Percentiles rank a stretch among this genome's conserved stretches.
Conservation (phyloP, 495 filamentous ascomycete species). For the Penicillium coprophilum region DNA sequence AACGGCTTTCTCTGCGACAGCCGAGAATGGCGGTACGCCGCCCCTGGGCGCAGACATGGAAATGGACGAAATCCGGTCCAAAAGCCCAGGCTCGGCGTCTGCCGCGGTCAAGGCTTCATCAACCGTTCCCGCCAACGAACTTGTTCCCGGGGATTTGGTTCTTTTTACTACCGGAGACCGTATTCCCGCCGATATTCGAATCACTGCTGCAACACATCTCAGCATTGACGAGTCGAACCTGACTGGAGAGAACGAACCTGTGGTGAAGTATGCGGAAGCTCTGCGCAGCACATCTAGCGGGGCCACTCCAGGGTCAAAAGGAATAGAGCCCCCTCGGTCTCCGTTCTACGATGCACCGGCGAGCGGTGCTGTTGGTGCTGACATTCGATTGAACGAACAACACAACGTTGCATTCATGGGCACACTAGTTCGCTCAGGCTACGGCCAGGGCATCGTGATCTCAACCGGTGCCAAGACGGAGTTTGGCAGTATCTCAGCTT, state of each 20-base stretch:
- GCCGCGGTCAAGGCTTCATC: constrained; percentile 69
- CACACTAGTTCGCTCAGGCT: constrained; percentile 91
- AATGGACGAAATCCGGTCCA: constrained; percentile 37
- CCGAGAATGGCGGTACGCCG: constrained; percentile 25
- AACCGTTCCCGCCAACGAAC: constrained; percentile 78
- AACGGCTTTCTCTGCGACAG: constrained; percentile 12
- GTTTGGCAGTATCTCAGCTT: constrained; percentile 94
- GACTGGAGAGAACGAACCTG: constrained; percentile 94
- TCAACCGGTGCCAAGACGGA: constrained; percentile 89
- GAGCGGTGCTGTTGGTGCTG: constrained; percentile 61
- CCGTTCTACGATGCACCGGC: constrained; percentile 62
- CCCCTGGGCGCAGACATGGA: constrained; percentile 46
- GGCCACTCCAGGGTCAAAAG: constrained; percentile 24
- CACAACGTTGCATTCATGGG: constrained; percentile 97
- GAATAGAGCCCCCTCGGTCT: constrained; percentile 47
- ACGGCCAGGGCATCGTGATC: constrained; percentile 94
- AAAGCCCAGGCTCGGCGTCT: constrained; percentile 40
- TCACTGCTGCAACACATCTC: constrained; percentile 82
- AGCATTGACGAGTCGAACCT: constrained; percentile 96
- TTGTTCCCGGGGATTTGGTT: constrained; percentile 91
- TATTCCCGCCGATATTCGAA: constrained; percentile 93
- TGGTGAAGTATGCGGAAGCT: constrained; percentile 70
- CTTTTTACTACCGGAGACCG: constrained; percentile 93
- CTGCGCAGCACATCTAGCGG: constrained; percentile 36
- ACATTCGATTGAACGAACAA: constrained; percentile 64